phyloP scores from a whole-genome alignment of 192 early-diverging fungal species.

The Backusella circina region DNA sequence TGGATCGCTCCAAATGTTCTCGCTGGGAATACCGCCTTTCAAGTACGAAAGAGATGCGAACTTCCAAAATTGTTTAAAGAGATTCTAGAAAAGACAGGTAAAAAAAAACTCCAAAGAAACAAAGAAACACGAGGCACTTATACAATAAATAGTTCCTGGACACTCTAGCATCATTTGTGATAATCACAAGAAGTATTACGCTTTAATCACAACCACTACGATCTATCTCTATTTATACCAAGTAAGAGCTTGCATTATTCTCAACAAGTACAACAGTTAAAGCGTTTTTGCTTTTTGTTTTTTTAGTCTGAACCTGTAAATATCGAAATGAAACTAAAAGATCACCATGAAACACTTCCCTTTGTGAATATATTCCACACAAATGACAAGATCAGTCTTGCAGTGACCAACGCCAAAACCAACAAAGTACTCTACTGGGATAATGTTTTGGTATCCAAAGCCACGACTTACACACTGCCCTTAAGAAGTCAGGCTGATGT shows the following conservation, averaged over 20 bases:
- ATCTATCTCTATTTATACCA: neutral
- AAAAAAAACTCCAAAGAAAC: neutral
- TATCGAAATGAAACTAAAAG: neutral
- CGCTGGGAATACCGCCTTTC: neutral
- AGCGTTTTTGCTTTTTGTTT: neutral
- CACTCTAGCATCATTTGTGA: neutral
- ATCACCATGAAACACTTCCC: neutral
- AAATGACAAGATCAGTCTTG: neutral
- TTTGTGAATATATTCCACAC: neutral
- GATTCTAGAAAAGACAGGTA: neutral
- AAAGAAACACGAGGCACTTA: neutral
- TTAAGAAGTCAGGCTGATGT: neutral
- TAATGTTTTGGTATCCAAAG: neutral
- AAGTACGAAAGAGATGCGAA: neutral
- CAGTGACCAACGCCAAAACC: neutral
- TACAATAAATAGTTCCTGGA: neutral
- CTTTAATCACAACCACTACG: neutral
- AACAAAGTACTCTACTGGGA: neutral
- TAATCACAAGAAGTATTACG: neutral
- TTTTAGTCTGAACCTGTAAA: neutral
- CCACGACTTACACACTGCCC: neutral
- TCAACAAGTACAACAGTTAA: neutral
- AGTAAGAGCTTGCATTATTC: neutral
- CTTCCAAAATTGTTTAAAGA: neutral
- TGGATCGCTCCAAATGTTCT: neutral